Base-by-base conservation (phyloP, 345 rosid species). In the Melastoma malabathricum region DNA sequence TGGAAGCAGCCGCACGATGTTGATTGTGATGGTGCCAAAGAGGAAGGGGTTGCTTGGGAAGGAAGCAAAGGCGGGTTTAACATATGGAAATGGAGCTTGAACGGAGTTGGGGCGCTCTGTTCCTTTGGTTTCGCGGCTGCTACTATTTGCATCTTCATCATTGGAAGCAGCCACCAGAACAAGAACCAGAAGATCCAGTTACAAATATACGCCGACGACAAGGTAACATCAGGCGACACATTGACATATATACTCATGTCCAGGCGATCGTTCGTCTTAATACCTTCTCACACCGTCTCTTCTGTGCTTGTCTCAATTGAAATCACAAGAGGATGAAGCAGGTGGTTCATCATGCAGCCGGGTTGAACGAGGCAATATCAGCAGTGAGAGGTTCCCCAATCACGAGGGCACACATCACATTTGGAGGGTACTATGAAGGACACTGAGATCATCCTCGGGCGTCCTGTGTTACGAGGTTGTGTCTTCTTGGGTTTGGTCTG, bases 41-140 rank as follows among this genome's bases (percentile, higher is more conserved):
- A 8, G 41, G 57, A 60, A 17, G 67, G 65, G 17, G 59, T 16
- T 14, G 53, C n/a, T 31, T 68, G 82, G 69, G 84, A 74, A 54
- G 76, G 63, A 44, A 51, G 47, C 38, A 43, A 52, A 20, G 66
- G 65, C 14, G 81, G 78, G 15, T 43, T 78, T 67, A 80, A 55
- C 44, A 22, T 90, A 0, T 81, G 96, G 95, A 92, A 84, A 61
- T 66, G 74, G 87, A 72, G 97, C 67, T 69, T 82, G 29, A 80
- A 68, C 45, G 95, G 98, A 41, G 70, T 92, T 52, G 93, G 96
- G 59, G 86, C 98, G 3, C 73, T 92, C 46, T 92, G 97, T 53
- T 80, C 97, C 1, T 84, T 92, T n/a, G 95, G 97, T 16, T 72
- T 79, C 60, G 96, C 98, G 41, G 96, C 96, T 15, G 95, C 89